A percentile compares a stretch with the other conserved stretches of the same genome.
Conservation (phyloP, 2,329 filamentous ascomycete genomes). For the Pseudogymnoascus sp. region DNA sequence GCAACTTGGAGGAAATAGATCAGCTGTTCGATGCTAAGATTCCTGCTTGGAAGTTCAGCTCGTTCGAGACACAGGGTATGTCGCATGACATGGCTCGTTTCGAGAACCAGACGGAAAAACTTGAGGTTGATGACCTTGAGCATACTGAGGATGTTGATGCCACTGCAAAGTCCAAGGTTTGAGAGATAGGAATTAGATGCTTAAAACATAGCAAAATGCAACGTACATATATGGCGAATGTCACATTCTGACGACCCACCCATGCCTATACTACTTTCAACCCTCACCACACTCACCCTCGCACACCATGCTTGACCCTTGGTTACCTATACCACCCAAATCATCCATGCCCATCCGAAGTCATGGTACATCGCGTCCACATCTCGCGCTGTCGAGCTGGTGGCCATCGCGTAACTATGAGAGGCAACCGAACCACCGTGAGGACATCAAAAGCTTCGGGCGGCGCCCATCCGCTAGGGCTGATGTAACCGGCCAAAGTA, state of each 20-base stretch:
- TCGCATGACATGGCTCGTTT: background rate
- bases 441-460: background rate
- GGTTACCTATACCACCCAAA: background rate
- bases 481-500: background rate
- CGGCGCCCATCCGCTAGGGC: background rate
- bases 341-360: background rate
- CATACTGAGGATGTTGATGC: background rate
- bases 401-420: no score
- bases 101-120: background rate
- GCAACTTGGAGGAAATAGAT: slow-evolving; percentile 19
- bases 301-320: no score
- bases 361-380: no score
- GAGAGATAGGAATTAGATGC: background rate
- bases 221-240: background rate
- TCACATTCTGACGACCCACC: no score
- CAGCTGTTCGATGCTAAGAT: slow-evolving; percentile 25
- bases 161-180: background rate
- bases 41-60: slow-evolving; percentile 3
- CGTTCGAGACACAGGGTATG: background rate
- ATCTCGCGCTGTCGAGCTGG: no score
- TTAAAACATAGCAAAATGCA: background rate
- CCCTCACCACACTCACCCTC: background rate
- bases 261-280: background rate
- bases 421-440: background rate
- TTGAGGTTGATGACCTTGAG: background rate